Evolutionary conservation across 139 green algal genomes (phyloP).

Genomic region (Pseudopediastrum boryanum): DNA sequence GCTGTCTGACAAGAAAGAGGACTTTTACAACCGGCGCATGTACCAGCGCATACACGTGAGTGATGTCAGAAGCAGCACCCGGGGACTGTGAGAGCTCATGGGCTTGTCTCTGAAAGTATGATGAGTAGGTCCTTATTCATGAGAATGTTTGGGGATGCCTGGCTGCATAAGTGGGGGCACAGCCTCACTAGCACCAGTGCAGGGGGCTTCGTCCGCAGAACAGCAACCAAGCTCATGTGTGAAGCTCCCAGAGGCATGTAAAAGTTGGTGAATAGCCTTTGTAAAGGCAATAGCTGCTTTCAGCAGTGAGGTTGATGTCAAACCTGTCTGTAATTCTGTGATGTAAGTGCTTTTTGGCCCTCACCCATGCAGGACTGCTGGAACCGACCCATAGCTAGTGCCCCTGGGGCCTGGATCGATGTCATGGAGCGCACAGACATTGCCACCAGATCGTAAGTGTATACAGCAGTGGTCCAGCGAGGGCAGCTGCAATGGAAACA

Average conservation of each 20-base stretch:
- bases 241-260: too few relatives aligned
- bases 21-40: constrained; percentile 95
- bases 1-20: constrained; percentile 85
- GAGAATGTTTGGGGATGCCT: too few relatives aligned
- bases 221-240: not conserved
- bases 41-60: constrained; percentile 89
- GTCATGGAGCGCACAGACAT: constrained; percentile 83
- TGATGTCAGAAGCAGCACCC: not conserved
- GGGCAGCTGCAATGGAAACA: too few relatives aligned
- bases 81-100: too few relatives aligned
- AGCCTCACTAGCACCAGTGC: not conserved
- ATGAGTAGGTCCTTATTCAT: too few relatives aligned
- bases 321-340: too few relatives aligned
- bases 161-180: too few relatives aligned
- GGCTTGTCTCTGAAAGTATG: too few relatives aligned
- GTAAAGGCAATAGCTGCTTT: not conserved
- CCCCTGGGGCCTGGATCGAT: constrained; percentile 90
- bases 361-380: constrained; percentile 84
- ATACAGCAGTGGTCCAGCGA: not conserved
- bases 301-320: not conserved
- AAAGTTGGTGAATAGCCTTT: not conserved
- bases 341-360: not conserved
- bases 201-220: not conserved
- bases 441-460: constrained; percentile 46
- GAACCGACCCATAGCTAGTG: constrained; percentile 92